Evolutionary conservation across 768 basidiomycete genomes (phyloP).

Genomic region (Lyophyllum atratum): DNA sequence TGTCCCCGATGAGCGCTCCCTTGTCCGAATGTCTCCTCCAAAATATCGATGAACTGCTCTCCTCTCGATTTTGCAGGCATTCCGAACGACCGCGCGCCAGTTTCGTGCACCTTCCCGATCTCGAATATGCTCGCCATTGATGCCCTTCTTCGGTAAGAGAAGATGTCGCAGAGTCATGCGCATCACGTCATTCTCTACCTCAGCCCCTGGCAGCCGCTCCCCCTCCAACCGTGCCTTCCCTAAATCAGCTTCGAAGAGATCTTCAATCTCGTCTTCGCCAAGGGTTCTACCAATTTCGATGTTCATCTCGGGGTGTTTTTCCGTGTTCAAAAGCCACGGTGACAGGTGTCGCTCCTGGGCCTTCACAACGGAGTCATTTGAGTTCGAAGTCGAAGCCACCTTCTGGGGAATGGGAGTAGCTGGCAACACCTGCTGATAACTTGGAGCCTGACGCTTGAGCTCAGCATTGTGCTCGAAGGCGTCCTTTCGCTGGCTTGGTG

Average conservation of each 20-base stretch:
- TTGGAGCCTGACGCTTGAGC: neutral
- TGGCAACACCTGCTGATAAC: neutral
- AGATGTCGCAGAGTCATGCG: slow-evolving; percentile 7
- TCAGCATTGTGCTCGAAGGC: neutral
- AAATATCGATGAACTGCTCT: slow-evolving; percentile 1
- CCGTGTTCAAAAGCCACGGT: neutral
- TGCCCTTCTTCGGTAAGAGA: neutral
- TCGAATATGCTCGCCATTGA: neutral
- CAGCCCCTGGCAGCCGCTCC: neutral
- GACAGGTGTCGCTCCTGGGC: neutral
- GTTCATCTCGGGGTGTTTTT: neutral
- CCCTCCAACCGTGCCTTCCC: neutral
- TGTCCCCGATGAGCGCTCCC: neutral
- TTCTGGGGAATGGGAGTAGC: neutral
- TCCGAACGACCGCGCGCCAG: neutral
- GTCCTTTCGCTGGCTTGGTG: no score
- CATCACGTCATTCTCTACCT: neutral
- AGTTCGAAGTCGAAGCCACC: neutral
- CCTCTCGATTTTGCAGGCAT: neutral
- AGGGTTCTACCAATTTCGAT: no score
- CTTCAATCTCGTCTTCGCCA: neutral
- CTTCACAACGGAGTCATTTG: neutral
- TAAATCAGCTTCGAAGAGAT: neutral
- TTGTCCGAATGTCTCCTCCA: neutral
- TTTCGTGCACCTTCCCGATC: neutral